These are phyloP conservation scores for Bruguiera gymnorhiza DNA, from an alignment of 345 rosid genomes.

Conservation along the genomic window DNA sequence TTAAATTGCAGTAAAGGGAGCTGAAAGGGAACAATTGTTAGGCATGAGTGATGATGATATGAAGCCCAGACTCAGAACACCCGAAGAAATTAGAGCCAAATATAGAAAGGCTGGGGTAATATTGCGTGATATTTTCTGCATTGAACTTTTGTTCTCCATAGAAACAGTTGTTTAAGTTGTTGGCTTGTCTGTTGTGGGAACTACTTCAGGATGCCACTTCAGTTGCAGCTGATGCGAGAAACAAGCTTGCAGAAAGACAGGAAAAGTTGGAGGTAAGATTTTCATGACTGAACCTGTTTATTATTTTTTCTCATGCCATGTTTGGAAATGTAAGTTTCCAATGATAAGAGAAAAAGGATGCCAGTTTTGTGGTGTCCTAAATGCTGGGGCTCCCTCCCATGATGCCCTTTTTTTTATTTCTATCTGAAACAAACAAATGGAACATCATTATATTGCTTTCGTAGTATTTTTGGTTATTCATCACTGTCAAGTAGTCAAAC, in stretches of 20 bases:
- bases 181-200: conserved; percentile 3
- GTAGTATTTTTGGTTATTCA: not conserved
- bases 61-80: conserved; percentile 23
- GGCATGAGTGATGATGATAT: conserved; percentile 16
- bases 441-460: not conserved
- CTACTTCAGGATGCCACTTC: conserved; percentile 28
- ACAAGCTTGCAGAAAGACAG: conserved; percentile 28
- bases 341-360: conserved; percentile 2
- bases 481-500: not conserved
- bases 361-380: not conserved
- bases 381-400: not conserved
- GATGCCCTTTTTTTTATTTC: not conserved
- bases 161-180: conserved; percentile 5
- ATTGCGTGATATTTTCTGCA: not conserved
- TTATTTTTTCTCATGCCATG: not conserved
- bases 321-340: not conserved
- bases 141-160: not conserved
- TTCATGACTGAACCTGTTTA: not conserved
- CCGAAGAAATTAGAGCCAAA: conserved; percentile 28
- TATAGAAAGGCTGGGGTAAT: conserved; percentile 39
- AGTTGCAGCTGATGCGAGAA: conserved; percentile 22
- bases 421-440: no score
- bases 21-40: conserved; percentile 22
- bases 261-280: conserved; percentile 27
- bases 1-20: conserved; percentile 17